Percentiles rank a stretch among this genome's conserved stretches.
Conservation (phyloP, 108 stramenopile species). For the Aurantiochytrium sp. region DNA sequence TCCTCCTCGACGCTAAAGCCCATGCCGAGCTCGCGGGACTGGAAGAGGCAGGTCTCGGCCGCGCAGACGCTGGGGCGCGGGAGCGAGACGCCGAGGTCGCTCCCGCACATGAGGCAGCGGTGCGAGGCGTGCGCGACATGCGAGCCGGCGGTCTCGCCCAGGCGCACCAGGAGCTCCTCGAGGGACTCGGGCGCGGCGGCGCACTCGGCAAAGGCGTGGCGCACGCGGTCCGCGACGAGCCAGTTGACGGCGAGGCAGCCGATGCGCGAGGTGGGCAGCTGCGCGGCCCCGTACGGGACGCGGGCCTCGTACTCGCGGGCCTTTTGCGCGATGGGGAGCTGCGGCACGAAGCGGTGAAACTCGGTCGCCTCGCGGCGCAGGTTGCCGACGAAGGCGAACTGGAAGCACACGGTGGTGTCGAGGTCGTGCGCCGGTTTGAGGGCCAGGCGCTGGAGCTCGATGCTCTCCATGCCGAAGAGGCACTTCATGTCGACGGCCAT, state of each 20-base stretch:
- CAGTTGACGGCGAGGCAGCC: conserved; percentile 15
- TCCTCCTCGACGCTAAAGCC: conserved; percentile 18
- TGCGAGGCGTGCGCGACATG: background rate
- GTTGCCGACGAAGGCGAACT: background rate
- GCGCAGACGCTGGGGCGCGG: conserved; percentile 6
- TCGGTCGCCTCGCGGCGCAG: background rate
- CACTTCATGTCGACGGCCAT: background rate
- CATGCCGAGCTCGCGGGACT: background rate
- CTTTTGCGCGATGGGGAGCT: background rate
- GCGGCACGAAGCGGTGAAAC: background rate
- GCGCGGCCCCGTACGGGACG: background rate
- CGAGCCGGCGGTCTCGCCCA: background rate
- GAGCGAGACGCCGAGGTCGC: background rate
- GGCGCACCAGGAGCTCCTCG: conserved; percentile 1
- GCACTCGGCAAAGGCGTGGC: background rate
- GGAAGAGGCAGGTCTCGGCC: background rate
- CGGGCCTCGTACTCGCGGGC: background rate
- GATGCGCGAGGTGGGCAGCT: background rate
- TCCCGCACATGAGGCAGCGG: conserved; percentile 13
- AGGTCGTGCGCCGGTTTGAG: background rate
- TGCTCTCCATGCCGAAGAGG: conserved; percentile 5
- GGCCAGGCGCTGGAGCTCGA: background rate
- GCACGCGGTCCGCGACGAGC: background rate
- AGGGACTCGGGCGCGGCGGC: background rate
- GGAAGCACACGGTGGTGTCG: conserved; percentile 14